Conservation (phyloP, 2,329 filamentous ascomycete genomes). For the Venturia nashicola region DNA sequence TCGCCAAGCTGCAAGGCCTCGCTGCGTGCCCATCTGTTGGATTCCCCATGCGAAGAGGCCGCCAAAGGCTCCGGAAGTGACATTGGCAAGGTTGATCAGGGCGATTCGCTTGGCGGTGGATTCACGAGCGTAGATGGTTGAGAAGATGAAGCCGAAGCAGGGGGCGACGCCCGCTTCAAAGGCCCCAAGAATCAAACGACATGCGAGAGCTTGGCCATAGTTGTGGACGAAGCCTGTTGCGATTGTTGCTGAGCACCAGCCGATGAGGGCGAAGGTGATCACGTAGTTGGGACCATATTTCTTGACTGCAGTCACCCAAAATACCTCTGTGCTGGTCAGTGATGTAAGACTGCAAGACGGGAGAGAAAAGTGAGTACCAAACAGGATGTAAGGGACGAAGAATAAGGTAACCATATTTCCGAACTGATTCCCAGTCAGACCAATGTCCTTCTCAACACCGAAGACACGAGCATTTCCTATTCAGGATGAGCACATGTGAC, state of each 20-base stretch:
- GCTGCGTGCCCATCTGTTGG: slow-evolving; percentile 21
- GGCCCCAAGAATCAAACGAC: slow-evolving; percentile 18
- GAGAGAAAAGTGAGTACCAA: neutral
- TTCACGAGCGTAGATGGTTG: slow-evolving; percentile 6
- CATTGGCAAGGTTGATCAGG: neutral
- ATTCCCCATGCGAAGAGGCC: slow-evolving; percentile 12
- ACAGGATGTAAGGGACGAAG: slow-evolving; percentile 17
- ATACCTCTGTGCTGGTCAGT: slow-evolving; percentile 12
- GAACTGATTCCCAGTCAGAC: slow-evolving; percentile 20
- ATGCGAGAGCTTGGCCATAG: slow-evolving; percentile 17
- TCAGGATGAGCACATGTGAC: slow-evolving; percentile 1
- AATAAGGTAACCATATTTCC: slow-evolving; percentile 22
- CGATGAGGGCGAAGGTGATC: slow-evolving; percentile 14
- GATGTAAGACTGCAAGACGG: neutral
- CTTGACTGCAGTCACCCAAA: slow-evolving; percentile 18
- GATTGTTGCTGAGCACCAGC: slow-evolving; percentile 17
- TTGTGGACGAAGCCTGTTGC: slow-evolving; percentile 20
- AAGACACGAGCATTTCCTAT: slow-evolving; percentile 18
- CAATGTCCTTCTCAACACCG: slow-evolving; percentile 20
- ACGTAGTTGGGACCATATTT: slow-evolving; percentile 15
- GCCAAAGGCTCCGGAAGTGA: slow-evolving; percentile 8
- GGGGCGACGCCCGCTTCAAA: slow-evolving; percentile 20
- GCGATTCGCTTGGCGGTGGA: neutral
- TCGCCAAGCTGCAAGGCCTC: slow-evolving; percentile 13
- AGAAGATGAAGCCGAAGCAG: slow-evolving; percentile 18